phyloP scores from a whole-genome alignment of 768 basidiomycete species.

The Amanita muscaria region DNA sequence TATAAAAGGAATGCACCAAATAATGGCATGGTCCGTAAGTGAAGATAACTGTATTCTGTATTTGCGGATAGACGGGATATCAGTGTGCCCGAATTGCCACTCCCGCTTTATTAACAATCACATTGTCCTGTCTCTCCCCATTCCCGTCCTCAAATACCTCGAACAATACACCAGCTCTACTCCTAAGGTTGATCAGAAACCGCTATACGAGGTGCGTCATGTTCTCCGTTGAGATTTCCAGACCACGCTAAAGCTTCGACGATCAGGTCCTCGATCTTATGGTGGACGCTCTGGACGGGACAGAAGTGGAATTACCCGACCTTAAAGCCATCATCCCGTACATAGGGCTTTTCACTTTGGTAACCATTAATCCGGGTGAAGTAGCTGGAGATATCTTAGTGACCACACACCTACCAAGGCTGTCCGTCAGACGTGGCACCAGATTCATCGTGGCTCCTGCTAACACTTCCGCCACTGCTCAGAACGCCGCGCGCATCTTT shows the following conservation, averaged over 20 bases:
- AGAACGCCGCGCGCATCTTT: conserved; percentile 7
- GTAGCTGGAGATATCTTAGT: conserved; percentile 1
- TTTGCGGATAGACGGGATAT: background rate
- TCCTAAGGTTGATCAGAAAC: conserved; percentile 6
- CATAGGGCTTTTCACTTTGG: conserved; percentile 7
- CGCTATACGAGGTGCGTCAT: conserved; percentile 9
- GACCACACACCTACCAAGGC: conserved; percentile 4
- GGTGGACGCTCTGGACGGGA: background rate
- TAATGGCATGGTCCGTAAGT: conserved; percentile 12
- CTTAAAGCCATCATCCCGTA: conserved; percentile 6
- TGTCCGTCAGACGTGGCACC: conserved; percentile 5
- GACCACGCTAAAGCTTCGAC: conserved; percentile 2
- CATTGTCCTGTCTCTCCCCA: conserved; percentile 11
- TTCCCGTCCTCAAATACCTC: conserved; percentile 9
- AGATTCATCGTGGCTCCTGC: conserved; percentile 3
- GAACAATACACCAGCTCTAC: conserved; percentile 2
- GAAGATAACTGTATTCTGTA: background rate
- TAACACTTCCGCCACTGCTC: conserved; percentile 2
- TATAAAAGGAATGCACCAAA: conserved; percentile 8
- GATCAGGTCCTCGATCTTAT: conserved; percentile 7
- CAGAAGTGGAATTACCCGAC: conserved; percentile 6
- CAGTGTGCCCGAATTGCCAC: conserved; percentile 11
- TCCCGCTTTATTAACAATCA: conserved; percentile 9
- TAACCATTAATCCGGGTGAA: conserved; percentile 5
- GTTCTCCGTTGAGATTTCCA: background rate